phyloP scores from a whole-genome alignment of 192 early-diverging fungal species.

The Funneliformis mosseae region DNA sequence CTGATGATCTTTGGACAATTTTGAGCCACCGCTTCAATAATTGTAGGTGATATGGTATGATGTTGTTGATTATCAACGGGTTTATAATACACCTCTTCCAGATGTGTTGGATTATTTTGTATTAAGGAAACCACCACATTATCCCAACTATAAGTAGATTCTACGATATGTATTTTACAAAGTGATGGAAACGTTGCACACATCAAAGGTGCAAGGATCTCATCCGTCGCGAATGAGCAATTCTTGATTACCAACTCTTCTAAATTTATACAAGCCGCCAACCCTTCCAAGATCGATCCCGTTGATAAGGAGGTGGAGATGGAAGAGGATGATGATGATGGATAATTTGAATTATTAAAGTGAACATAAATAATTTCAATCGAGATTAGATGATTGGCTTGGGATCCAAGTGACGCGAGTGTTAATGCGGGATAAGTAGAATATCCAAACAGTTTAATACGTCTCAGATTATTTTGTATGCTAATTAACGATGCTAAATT shows the following conservation, averaged over 20 bases:
- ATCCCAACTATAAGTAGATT: constrained; percentile 33
- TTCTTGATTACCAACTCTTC: constrained; percentile 17
- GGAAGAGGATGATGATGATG: not conserved
- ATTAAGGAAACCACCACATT: constrained; percentile 24
- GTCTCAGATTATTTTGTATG: constrained; percentile 13
- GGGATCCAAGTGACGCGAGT: not conserved
- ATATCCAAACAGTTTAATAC: constrained; percentile 30
- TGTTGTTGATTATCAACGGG: constrained; percentile 6
- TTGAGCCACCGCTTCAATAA: constrained; percentile 20
- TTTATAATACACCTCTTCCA: constrained; percentile 33
- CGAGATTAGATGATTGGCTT: constrained; percentile 9
- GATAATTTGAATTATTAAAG: constrained; percentile 5
- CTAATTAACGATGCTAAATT: constrained; percentile 29
- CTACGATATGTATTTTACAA: constrained; percentile 29
- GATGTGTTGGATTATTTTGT: constrained; percentile 9
- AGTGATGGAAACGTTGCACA: constrained; percentile 22
- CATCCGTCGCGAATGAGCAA: constrained; percentile 24
- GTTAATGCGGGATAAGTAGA: constrained; percentile 5
- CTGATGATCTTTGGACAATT: constrained; percentile 11
- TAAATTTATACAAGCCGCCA: constrained; percentile 16
- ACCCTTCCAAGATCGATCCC: constrained; percentile 1
- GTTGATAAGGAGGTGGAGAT: no score
- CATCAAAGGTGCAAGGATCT: constrained; percentile 6
- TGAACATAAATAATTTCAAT: constrained; percentile 30
- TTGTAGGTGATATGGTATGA: not conserved